Percentiles rank a stretch among this genome's conserved stretches.
These are phyloP conservation scores for Carpinus viminea DNA, from an alignment of 306 rosid genomes.

Conservation along the genomic window DNA sequence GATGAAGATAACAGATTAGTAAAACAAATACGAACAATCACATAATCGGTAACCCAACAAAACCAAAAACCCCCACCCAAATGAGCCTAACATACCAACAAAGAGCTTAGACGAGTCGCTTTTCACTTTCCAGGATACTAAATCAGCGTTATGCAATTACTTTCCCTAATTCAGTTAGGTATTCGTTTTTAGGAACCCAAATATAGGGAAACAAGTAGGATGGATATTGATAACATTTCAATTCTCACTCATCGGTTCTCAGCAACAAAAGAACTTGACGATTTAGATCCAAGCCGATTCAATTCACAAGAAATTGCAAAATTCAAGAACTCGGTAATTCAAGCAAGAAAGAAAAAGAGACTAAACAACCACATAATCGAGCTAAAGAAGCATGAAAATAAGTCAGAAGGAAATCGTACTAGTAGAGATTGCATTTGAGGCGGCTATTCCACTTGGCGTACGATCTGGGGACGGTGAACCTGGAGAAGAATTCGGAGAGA, in stretches of 20 bases:
- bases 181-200: neutral
- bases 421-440: slow-evolving; percentile 98
- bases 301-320: neutral
- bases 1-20: neutral
- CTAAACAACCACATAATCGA: neutral
- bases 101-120: neutral
- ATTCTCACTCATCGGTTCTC: neutral
- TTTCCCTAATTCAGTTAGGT: neutral
- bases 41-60: neutral
- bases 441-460: slow-evolving; percentile 89
- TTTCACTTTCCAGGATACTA: neutral
- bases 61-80: neutral
- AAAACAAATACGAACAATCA: neutral
- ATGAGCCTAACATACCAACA: neutral
- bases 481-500: slow-evolving; percentile 84
- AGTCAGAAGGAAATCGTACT: slow-evolving; percentile 40
- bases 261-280: neutral
- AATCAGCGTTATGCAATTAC: neutral
- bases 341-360: neutral
- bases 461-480: slow-evolving; percentile 84
- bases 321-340: neutral
- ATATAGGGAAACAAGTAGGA: neutral
- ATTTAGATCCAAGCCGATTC: neutral
- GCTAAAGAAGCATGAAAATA: neutral
- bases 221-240: neutral